Percentiles rank a stretch among this genome's conserved stretches.
Conservation (phyloP, 306 rosid species). For the Trifolium fragiferum region DNA sequence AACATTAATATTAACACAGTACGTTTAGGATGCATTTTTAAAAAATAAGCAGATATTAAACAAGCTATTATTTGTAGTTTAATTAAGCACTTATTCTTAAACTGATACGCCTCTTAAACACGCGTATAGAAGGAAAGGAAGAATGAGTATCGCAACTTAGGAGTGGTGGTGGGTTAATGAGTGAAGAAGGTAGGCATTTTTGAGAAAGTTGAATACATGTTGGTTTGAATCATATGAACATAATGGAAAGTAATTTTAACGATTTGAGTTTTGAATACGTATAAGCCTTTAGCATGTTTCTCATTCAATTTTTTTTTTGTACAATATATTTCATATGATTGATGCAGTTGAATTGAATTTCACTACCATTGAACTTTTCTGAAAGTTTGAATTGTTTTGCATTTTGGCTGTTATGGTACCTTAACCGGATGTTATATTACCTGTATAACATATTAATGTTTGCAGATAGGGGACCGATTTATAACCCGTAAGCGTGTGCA, state of each 20-base stretch:
- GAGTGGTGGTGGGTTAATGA: slow-evolving; percentile 1
- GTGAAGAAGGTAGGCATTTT: not conserved
- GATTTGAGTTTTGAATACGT: slow-evolving; percentile 3
- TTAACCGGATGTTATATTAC: slow-evolving; percentile 30
- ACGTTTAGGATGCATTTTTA: not conserved
- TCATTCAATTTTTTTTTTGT: slow-evolving; percentile 26
- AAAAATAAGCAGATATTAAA: not conserved
- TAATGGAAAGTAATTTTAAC: slow-evolving; percentile 18
- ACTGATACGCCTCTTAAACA: not conserved
- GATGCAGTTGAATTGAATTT: slow-evolving; percentile 23
- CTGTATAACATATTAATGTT: slow-evolving; percentile 38
- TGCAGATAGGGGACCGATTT: slow-evolving; percentile 93
- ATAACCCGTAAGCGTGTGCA: slow-evolving; percentile 83
- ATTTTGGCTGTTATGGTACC: slow-evolving; percentile 31
- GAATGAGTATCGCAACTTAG: not conserved
- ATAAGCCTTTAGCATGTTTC: slow-evolving; percentile 33
- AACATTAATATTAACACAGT: slow-evolving; percentile 5
- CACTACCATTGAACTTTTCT: slow-evolving; percentile 14
- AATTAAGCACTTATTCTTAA: not conserved
- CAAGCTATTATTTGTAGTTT: not conserved
- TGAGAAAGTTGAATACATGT: not conserved
- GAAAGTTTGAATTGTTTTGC: slow-evolving; percentile 19
- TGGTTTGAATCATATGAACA: slow-evolving; percentile 2
- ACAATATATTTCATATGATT: slow-evolving; percentile 20
- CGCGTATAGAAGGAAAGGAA: not conserved